Percentiles rank a stretch among this genome's conserved stretches.
phyloP scores from a whole-genome alignment of 257 asterid species.

The Catharanthus roseus region DNA sequence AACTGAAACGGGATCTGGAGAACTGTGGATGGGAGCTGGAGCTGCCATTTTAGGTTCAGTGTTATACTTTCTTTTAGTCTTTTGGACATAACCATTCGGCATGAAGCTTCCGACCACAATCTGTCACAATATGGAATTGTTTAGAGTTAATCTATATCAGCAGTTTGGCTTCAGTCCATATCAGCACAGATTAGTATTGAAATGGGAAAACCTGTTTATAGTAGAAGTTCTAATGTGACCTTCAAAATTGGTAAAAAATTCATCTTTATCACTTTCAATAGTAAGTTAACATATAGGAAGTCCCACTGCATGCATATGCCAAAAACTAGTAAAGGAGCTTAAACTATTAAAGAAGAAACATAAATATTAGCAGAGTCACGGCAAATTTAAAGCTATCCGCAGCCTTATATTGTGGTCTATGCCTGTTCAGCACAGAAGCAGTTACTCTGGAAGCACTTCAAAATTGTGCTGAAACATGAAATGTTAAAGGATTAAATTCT shows the following conservation, averaged over 20 bases:
- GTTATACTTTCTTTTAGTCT: constrained; percentile 39
- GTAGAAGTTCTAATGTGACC: neutral
- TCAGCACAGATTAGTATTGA: neutral
- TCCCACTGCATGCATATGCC: neutral
- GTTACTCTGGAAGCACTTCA: no score
- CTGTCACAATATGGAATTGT: constrained; percentile 24
- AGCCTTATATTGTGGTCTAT: no score
- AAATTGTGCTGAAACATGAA: neutral
- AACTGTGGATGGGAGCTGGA: constrained; percentile 27
- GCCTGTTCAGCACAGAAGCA: no score
- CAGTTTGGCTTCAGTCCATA: neutral
- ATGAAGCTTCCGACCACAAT: constrained; percentile 79
- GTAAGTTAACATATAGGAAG: neutral
- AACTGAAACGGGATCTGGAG: constrained; percentile 40
- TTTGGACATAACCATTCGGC: constrained; percentile 31
- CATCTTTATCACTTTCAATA: neutral
- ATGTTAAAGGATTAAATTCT: no score
- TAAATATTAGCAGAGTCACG: no score
- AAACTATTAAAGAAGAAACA: no score
- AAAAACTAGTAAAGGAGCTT: neutral
- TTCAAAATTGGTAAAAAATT: neutral
- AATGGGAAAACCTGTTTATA: neutral
- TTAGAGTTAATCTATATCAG: no score
- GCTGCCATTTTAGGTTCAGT: constrained; percentile 32
- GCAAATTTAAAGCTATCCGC: no score